Conservation (phyloP, 352 stramenopile genomes). For the Phytophthora tubulina region DNA sequence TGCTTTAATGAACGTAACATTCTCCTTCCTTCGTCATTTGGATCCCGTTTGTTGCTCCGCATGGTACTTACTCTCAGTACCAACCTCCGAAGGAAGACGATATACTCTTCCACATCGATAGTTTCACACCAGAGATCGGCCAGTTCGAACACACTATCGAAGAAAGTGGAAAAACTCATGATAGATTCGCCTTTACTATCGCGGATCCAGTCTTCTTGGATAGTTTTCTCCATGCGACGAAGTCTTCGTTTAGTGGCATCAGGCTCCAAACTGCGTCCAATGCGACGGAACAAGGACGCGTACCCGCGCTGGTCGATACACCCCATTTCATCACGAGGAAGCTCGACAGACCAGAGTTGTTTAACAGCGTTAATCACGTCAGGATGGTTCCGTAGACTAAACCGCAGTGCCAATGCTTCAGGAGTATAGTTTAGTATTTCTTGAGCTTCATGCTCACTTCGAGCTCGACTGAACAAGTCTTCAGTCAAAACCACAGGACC, state of each 20-base stretch:
- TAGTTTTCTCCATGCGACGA: conserved; percentile 50
- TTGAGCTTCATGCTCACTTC: conserved; percentile 53
- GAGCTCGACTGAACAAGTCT: conserved; percentile 63
- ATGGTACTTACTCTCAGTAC: conserved; percentile 50
- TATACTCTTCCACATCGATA: conserved; percentile 73
- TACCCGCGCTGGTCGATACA: conserved; percentile 73
- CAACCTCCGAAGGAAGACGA: conserved; percentile 60
- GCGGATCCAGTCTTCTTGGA: conserved; percentile 72
- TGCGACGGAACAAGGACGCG: conserved; percentile 61
- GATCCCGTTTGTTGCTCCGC: conserved; percentile 17
- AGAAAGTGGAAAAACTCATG: conserved; percentile 80
- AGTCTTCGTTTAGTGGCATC: conserved; percentile 42
- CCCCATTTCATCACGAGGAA: conserved; percentile 60
- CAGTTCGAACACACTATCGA: conserved; percentile 80
- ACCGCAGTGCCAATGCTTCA: conserved; percentile 69
- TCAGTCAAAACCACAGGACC: conserved; percentile 65
- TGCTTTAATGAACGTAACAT: conserved; percentile 57
- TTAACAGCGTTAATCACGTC: conserved; percentile 55
- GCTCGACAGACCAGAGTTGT: conserved; percentile 68
- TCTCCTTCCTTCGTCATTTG: conserved; percentile 30
- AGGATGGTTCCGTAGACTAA: conserved; percentile 71
- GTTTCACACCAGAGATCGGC: conserved; percentile 80
- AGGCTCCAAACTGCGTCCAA: conserved; percentile 62
- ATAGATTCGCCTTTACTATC: conserved; percentile 61
- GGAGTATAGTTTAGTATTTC: conserved; percentile 78